Evolutionary conservation across 192 early-diverging fungal species (phyloP).

Genomic region (Backusella macrospora): DNA sequence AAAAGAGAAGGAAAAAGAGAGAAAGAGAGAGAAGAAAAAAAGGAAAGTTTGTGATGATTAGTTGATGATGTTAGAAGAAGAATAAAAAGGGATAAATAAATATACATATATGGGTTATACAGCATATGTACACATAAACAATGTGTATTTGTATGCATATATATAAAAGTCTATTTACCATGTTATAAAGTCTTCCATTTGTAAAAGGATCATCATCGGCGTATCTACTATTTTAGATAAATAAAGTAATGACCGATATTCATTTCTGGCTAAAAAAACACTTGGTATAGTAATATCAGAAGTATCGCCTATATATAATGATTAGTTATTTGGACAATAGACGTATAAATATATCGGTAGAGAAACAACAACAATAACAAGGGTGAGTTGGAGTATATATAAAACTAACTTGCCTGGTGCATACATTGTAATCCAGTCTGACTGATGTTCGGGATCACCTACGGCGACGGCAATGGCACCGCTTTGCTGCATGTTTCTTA

Average conservation of each 20-base stretch:
- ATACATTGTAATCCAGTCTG: constrained; percentile 88
- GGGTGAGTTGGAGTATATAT: neutral
- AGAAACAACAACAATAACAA: constrained; percentile 21
- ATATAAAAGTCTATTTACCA: constrained; percentile 14
- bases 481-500: constrained; percentile 85
- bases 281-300: constrained; percentile 86
- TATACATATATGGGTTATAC: neutral
- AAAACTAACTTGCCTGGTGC: constrained; percentile 48
- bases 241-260: constrained; percentile 65
- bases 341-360: neutral
- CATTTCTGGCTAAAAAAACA: constrained; percentile 78
- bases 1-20: neutral
- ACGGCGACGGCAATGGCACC: constrained; percentile 88
- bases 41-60: neutral
- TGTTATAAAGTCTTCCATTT: constrained; percentile 13
- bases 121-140: neutral
- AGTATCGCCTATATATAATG: constrained; percentile 63
- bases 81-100: constrained; percentile 9
- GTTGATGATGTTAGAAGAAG: neutral
- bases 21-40: neutral
- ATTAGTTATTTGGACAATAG: neutral
- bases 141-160: neutral
- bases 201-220: constrained; percentile 36
- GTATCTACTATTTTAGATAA: constrained; percentile 30
- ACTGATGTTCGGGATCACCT: constrained; percentile 72